Conservation (phyloP, 441 rosid genomes). For the Biscutella laevigata region DNA sequence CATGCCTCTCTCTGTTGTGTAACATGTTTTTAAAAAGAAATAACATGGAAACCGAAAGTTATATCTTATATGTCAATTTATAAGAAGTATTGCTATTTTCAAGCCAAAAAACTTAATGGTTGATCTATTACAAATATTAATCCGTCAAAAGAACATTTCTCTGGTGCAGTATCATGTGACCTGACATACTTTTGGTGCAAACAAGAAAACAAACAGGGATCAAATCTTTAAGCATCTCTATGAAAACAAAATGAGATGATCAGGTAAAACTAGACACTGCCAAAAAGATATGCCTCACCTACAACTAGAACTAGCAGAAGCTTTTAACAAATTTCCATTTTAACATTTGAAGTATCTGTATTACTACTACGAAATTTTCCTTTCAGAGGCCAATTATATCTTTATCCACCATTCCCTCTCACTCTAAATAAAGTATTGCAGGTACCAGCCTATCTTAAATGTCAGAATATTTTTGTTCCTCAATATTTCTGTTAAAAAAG, state of each 20-base stretch:
- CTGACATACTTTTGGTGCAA: background rate
- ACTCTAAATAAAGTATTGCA: background rate
- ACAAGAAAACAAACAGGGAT: background rate
- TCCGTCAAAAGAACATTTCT: background rate
- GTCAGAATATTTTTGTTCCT: background rate
- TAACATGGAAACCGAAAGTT: background rate
- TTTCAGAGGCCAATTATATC: background rate
- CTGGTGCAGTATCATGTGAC: background rate
- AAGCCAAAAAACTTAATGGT: background rate
- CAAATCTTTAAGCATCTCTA: background rate
- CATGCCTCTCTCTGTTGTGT: background rate
- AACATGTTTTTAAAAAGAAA: background rate
- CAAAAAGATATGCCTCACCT: background rate
- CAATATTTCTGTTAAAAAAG: background rate
- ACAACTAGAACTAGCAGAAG: background rate
- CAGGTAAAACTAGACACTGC: background rate
- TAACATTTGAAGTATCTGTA: background rate
- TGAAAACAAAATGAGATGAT: background rate
- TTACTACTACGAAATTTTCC: background rate
- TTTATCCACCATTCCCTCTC: slow-evolving; percentile 1
- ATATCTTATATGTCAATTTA: background rate
- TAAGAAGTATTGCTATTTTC: background rate
- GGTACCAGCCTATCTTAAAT: background rate
- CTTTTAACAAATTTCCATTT: background rate
- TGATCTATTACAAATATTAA: background rate